A percentile compares a stretch with the other conserved stretches of the same genome.
phyloP scores from a whole-genome alignment of 2,329 filamentous ascomycete genomes.

The Ophiocordyceps camponoti-saundersi region DNA sequence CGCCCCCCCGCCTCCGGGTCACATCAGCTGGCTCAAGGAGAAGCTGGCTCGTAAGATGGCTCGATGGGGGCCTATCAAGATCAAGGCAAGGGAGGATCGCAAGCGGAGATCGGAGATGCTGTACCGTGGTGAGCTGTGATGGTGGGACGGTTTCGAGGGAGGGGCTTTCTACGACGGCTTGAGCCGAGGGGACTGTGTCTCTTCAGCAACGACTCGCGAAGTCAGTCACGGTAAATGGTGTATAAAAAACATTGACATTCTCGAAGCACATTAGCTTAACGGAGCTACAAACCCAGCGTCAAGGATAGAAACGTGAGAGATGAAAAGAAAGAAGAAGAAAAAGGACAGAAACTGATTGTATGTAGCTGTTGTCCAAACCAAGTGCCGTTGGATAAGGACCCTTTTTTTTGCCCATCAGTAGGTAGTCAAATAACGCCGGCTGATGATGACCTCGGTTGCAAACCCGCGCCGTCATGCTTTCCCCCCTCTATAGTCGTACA shows the following conservation, averaged over 20 bases:
- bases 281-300: neutral
- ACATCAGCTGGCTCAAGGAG: conserved; percentile 26
- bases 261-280: neutral
- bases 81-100: conserved; percentile 36
- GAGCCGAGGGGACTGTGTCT: neutral
- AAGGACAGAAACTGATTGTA: neutral
- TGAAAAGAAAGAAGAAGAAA: neutral
- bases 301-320: neutral
- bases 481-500: neutral
- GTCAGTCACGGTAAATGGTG: neutral
- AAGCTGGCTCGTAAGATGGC: conserved; percentile 30
- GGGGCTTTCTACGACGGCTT: neutral
- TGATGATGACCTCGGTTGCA: neutral
- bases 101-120: conserved; percentile 35
- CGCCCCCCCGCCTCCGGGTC: conserved; percentile 28
- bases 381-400: neutral
- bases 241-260: neutral
- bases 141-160: neutral
- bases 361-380: no score
- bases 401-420: no score
- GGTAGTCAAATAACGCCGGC: no score
- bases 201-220: neutral
- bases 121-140: conserved; percentile 31
- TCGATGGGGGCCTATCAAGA: conserved; percentile 40
- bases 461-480: neutral